Evolutionary conservation across 805 yeast species (phyloP), one percentile per base, ranked within the genome.

Genomic region (Kodamaea leandrae): DNA sequence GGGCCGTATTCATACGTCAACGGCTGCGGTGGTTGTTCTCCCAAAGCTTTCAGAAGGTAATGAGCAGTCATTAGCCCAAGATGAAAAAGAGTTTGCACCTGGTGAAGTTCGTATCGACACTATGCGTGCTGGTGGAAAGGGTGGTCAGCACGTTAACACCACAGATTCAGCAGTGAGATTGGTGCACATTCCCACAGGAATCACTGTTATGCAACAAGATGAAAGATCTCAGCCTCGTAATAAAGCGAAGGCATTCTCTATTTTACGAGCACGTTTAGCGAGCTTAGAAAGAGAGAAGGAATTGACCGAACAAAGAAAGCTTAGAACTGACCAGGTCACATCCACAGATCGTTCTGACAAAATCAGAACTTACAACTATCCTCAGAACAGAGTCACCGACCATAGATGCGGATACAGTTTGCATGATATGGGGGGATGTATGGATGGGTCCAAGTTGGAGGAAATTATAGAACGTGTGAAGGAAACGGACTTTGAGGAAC

Each of bases 81-180:
- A 77, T 41, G 91, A 85, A 52, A 66, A 91, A 30, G 77, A 77
- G 42, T 88, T 93, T 61, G 80, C 79, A 14, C 86, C 90, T 0
- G 95, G 86, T 2, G 99, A 93, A 53, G 80, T 93, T 16, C 74
- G 96, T 42, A 80, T 93, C 3, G 99, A 93, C 58, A 89, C 93
- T n/a, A 93, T 91, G 96, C 74, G 99, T 51, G 87, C 98, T 1
- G 81, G 96, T 42, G 99, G 99, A 3, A 84, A 93, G 48, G 99
- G 99, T 42, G 99, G 99, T 0, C 99, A 91, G 66, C 98, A 91
- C 57, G 99, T 91, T 26, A 91, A 91, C 58, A 91, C 96, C 10
- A 93, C 98, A 0, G 98, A 91, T 57, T 88, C 96, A 1, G 99
- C 99, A 0, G 98, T 93, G 10, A 74, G 99, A 52, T 66, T 93